Evolutionary conservation across 805 yeast genomes (phyloP).

Genomic region (Zygotorulaspora danielsina): DNA sequence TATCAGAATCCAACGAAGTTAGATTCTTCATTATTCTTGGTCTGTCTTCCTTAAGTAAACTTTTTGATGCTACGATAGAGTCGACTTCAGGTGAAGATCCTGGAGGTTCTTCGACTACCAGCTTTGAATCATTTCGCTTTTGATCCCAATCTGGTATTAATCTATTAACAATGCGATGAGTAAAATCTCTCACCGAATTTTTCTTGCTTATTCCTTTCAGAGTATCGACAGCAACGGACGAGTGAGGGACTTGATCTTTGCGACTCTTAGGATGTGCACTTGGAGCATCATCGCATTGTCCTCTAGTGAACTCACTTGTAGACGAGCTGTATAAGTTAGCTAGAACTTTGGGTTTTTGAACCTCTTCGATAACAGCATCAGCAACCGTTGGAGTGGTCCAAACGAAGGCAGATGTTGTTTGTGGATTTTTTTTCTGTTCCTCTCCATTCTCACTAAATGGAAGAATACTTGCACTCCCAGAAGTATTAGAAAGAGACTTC

Average conservation of each 20-base stretch:
- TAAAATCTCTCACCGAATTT: slow-evolving; percentile 22
- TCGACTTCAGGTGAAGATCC: background rate
- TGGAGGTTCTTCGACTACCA: background rate
- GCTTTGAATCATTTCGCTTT: background rate
- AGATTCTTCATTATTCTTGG: slow-evolving; percentile 18
- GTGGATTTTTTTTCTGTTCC: slow-evolving; percentile 3
- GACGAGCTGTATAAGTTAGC: slow-evolving; percentile 20
- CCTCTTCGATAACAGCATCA: slow-evolving; percentile 23
- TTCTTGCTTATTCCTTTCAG: slow-evolving; percentile 26
- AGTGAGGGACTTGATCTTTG: slow-evolving; percentile 6
- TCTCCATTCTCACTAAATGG: background rate
- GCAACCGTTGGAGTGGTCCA: slow-evolving; percentile 31
- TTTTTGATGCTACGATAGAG: no score
- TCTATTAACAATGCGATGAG: slow-evolving; percentile 24
- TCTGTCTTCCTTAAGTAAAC: no score
- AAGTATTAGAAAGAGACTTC: background rate
- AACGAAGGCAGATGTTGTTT: slow-evolving; percentile 13
- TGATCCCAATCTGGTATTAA: slow-evolving; percentile 19
- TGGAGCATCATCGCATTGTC: slow-evolving; percentile 1
- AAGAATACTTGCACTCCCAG: background rate
- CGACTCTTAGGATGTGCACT: slow-evolving; percentile 7
- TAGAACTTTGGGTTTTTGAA: slow-evolving; percentile 24
- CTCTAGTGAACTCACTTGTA: slow-evolving; percentile 2
- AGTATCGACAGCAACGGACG: slow-evolving; percentile 28
- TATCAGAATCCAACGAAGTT: slow-evolving; percentile 2